Base-by-base conservation (phyloP, 768 basidiomycete species). In the Strobilomyces dryophilus region DNA sequence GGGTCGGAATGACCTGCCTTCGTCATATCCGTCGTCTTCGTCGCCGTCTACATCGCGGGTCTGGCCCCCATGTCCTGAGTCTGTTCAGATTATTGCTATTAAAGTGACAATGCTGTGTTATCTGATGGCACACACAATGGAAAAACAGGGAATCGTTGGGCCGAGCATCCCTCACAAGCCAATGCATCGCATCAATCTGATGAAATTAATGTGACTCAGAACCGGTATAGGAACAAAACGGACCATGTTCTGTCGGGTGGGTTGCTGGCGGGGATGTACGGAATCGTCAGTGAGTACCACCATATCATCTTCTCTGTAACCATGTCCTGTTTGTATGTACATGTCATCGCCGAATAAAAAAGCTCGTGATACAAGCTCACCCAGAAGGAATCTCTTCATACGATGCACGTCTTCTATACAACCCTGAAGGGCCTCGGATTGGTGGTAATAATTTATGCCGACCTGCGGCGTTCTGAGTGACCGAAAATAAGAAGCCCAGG, bases 41-140 rank as follows among this genome's bases (percentile, higher is more conserved):
- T 94, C 90, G 1, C 90, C 91, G 58, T 92, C 83, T 3, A 71
- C 32, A 68, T 97, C 95, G 56, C 87, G 78, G 0, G 87, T 87
- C 71, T 94, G 94, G 14, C 92, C 94, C 35, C 95, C 95, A 58
- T 98, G 95, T 14, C 95, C 95, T 6, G 93, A 95, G 68, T 92
- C 90, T 90, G 44, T 40, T 20, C 27, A 8, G 24, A 24, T 24
- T 1, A 36, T 37, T n/a, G n/a, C n/a, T 12, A 0, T 8, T 42
- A 15, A 20, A 15, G 3, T 8, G 5, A 20, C 20, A 10, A 10
- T 1, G 1, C 39, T 18, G 18, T 32, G 15, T 42, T 26, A 42
- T 11, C 52, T 3, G 7, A 41, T 18, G 27, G 14, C 1, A 68
- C 81, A 52, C 53, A 88, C 89, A 95, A 59, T 94, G 93, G 78